These are phyloP conservation scores for Triticum turgidum DNA, from an alignment of 176 grass and related monocot genomes.

Conservation along the genomic window DNA sequence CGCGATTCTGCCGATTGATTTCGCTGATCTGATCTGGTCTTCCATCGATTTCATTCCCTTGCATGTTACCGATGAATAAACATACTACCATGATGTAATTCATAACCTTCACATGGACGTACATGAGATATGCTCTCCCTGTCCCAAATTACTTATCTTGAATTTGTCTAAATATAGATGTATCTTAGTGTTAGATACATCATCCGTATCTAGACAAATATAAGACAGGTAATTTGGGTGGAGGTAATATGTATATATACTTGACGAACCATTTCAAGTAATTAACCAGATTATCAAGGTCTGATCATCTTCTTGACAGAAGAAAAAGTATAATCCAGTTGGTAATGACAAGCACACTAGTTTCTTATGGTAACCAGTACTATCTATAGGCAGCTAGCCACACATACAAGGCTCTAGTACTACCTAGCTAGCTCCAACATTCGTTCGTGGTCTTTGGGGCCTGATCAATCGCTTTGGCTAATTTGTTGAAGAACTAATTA, in stretches of 20 bases:
- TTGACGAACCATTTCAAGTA: neutral
- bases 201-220: too few species aligned
- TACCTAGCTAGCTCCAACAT: neutral
- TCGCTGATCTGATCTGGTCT: neutral
- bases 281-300: neutral
- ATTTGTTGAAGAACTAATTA: too few species aligned
- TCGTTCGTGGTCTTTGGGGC: neutral
- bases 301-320: neutral
- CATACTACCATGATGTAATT: neutral
- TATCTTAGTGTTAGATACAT: too few species aligned
- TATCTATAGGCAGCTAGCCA: too few species aligned
- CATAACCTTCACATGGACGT: neutral
- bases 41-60: neutral
- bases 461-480: too few species aligned
- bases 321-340: neutral
- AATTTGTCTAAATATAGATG: too few species aligned
- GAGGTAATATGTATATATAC: neutral
- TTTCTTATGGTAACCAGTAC: too few species aligned
- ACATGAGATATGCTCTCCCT: neutral
- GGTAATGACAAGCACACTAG: neutral
- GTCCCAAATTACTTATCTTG: too few species aligned
- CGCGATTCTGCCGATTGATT: neutral
- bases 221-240: too few species aligned
- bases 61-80: neutral
- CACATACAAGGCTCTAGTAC: too few species aligned